Evolutionary conservation across 192 early-diverging fungal species (phyloP), one percentile per base, ranked within the genome.

Genomic region (Podila horticola): DNA sequence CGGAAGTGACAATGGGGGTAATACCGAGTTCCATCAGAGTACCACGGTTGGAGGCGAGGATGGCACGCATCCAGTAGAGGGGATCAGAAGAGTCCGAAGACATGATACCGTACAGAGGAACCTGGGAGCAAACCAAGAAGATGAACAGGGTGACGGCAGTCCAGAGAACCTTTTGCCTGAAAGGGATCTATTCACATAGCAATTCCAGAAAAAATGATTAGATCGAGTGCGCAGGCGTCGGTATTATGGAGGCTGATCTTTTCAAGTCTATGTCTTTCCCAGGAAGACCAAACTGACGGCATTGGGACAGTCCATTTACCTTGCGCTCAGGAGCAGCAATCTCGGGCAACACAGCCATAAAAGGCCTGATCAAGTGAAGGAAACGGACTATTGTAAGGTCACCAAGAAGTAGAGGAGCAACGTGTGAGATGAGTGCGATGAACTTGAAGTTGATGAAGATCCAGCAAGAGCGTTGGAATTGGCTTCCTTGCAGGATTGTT

Each of bases 1-100:
- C 97, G 10, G 97, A 99, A 17, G 98, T 99, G 60, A 99, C 94
- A 81, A 99, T 96, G 31, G 98, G 98, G 28, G 97, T 98, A 74
- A 99, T 99, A 86, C 98, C 98, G 85, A 98, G 91, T 87, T 99
- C 98, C 98, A 99, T 99, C 45, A 99, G 86, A 38, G 98, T 99
- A 82, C 98, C 98, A 86, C 98, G 93, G 91, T 99, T 99, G 41
- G 96, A 98, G 57, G 98, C 98, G 68, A 99, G 90, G 77, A 99
- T 99, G 38, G 97, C 96, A 91, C 98, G 95, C 92, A 99, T 93
- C 98, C 98, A 99, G 90, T 98, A 99, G 71, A 99, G 89, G 28
- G 98, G 98, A 87, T 99, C 98, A 52, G 95, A 93, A 17, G 97
- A 97, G 75, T 99, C 97, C n/a, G 94, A 95, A 51, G 97, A 98